Evolutionary conservation across 2,329 filamentous ascomycete genomes (phyloP).

Genomic region (Ophiocordyceps camponoti-saundersi): DNA sequence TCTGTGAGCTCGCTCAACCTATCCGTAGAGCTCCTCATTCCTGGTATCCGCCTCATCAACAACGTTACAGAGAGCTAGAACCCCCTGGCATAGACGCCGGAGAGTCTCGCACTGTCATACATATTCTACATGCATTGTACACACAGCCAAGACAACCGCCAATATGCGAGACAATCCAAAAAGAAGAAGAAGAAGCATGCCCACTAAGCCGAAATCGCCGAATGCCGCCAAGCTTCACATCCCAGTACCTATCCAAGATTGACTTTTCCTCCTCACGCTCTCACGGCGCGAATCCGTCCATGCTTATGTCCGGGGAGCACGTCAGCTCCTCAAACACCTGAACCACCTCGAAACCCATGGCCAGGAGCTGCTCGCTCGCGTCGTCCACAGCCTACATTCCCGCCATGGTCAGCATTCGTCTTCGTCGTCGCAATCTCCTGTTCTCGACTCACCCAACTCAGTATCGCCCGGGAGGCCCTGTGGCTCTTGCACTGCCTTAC

Average conservation of each 20-base stretch:
- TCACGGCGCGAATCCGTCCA: slow-evolving; percentile 3
- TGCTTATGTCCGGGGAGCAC: slow-evolving; percentile 37
- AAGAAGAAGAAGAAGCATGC: no score
- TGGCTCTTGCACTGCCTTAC: slow-evolving; percentile 69
- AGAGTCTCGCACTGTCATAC: background rate
- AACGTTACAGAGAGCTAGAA: background rate
- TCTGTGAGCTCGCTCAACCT: background rate
- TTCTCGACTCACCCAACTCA: slow-evolving; percentile 56
- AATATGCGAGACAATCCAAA: background rate
- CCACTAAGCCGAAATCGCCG: background rate
- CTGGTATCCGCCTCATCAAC: background rate
- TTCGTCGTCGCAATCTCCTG: no score
- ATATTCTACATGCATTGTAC: background rate
- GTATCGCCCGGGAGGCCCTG: slow-evolving; percentile 52
- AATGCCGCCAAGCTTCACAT: background rate
- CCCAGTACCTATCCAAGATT: background rate
- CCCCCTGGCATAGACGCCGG: background rate
- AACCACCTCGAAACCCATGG: slow-evolving; percentile 65
- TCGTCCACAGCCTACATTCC: slow-evolving; percentile 46
- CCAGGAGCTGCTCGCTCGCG: slow-evolving; percentile 53
- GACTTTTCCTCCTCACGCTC: background rate
- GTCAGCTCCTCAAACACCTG: slow-evolving; percentile 73
- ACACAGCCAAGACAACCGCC: background rate
- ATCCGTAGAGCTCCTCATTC: background rate
- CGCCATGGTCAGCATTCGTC: slow-evolving; percentile 4